Percentiles rank a stretch among this genome's conserved stretches.
phyloP scores from a whole-genome alignment of 345 rosid genomes.

The Euphorbia lathyris region DNA sequence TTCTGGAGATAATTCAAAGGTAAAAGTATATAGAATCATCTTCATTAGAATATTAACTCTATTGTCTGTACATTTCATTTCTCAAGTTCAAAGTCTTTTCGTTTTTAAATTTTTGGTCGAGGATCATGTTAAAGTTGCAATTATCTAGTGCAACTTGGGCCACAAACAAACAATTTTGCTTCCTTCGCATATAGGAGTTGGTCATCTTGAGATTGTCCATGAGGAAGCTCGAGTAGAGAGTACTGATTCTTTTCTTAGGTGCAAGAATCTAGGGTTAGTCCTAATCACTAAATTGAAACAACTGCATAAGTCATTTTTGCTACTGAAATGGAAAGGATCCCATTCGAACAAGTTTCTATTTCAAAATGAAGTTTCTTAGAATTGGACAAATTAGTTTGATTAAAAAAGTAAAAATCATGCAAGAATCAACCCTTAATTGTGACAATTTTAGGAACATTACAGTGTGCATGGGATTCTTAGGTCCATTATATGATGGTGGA shows the following conservation, averaged over 20 bases:
- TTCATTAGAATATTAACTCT: neutral
- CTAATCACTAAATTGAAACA: neutral
- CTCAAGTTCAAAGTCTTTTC: neutral
- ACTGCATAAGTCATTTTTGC: neutral
- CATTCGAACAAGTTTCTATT: neutral
- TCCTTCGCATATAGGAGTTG: neutral
- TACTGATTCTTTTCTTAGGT: neutral
- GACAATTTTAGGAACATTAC: neutral
- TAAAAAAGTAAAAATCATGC: neutral
- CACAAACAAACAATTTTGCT: neutral
- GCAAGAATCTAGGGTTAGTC: neutral
- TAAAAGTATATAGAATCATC: slow-evolving; percentile 24
- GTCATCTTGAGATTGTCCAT: neutral
- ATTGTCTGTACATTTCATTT: neutral
- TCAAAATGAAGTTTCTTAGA: neutral
- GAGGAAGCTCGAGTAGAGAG: neutral
- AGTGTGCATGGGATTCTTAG: neutral
- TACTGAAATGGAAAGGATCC: neutral
- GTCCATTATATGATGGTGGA: neutral
- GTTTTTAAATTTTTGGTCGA: neutral
- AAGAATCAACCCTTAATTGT: neutral
- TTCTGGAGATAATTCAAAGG: slow-evolving; percentile 46
- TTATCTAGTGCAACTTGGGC: slow-evolving; percentile 1
- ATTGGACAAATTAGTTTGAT: neutral
- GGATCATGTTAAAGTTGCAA: neutral